Base-by-base conservation (phyloP, 208 protist genomes). In the Leptomonas pyrrhocoris region DNA sequence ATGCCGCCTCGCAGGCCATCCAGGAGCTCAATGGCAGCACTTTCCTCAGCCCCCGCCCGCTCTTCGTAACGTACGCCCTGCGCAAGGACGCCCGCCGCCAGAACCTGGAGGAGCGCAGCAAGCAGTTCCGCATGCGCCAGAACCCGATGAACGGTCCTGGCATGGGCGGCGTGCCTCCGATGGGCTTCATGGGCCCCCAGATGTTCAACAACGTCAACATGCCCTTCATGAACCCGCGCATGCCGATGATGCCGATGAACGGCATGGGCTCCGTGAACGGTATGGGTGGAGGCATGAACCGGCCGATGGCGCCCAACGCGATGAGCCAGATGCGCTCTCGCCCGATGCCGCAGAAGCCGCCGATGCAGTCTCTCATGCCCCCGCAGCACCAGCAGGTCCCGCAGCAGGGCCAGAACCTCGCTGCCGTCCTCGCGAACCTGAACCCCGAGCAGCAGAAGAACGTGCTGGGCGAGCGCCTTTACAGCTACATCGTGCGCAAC, bases 21-120 rank as follows among this genome's bases (percentile, higher is more conserved):
- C 88, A 92, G 43, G 96, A 98, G 76, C 97, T 99, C 79, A 97
- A 99, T 87, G 97, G 97, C 79, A 95, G 94, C 77, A 93, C 87
- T 58, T 96, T 98, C 77, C 81, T 99, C 46, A 90, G 91, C 79
- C 87, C 82, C 45, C 98, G 98, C 68, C 98, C 98, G 34, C 89
- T 99, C 42, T 99, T 99, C 85, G 98, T 99, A 31, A 97, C 96
- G 27, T 94, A 99, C 65, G 97, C 97, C 53, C 92, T 99, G 78
- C 92, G 94, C 81, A 98, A 98, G 83, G 98, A 99, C 43, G 90
- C 94, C n/a, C 89, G 98, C 68, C 89, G 93, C 38, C 87, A 90
- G 73, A 92, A 98, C 80, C 83, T 99, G 46, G 97, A 98, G 83
- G 92, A 94, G 74, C 90, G 90, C 73, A 88, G 80, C 65, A 93